These are phyloP conservation scores for Coprinopsis cinerea DNA, from an alignment of 768 basidiomycete genomes.

Conservation along the genomic window DNA sequence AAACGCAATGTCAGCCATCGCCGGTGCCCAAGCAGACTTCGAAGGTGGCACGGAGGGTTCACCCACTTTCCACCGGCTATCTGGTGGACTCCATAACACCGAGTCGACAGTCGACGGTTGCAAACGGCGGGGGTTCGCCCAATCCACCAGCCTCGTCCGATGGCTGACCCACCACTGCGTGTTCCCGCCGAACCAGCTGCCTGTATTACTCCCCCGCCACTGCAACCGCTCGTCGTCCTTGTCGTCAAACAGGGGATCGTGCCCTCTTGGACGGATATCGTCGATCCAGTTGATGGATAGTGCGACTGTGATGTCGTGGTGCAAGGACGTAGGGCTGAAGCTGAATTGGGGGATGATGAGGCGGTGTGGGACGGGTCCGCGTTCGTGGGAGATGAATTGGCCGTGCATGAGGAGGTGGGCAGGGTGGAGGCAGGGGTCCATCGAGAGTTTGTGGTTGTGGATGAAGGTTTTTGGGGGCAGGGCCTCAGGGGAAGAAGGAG, in stretches of 20 bases:
- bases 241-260: conserved; percentile 60
- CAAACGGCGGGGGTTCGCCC: conserved; percentile 17
- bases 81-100: background rate
- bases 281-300: conserved; percentile 42
- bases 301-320: conserved; percentile 47
- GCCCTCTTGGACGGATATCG: conserved; percentile 29
- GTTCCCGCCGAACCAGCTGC: conserved; percentile 37
- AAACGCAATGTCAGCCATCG: conserved; percentile 30
- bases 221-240: conserved; percentile 57
- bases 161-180: conserved; percentile 26
- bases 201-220: conserved; percentile 76
- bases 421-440: conserved; percentile 45
- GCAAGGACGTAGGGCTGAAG: conserved; percentile 39
- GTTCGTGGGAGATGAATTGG: conserved; percentile 43
- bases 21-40: background rate
- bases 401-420: conserved; percentile 37
- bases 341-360: conserved; percentile 47
- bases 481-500: conserved; percentile 9
- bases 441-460: conserved; percentile 34
- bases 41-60: too few species aligned
- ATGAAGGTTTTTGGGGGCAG: conserved; percentile 34
- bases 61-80: background rate
- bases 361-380: conserved; percentile 38
- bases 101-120: background rate
- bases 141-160: conserved; percentile 35